Percentiles rank a stretch among this genome's conserved stretches.
phyloP scores from a whole-genome alignment of 2,329 filamentous ascomycete genomes.

The Alternaria consortialis region DNA sequence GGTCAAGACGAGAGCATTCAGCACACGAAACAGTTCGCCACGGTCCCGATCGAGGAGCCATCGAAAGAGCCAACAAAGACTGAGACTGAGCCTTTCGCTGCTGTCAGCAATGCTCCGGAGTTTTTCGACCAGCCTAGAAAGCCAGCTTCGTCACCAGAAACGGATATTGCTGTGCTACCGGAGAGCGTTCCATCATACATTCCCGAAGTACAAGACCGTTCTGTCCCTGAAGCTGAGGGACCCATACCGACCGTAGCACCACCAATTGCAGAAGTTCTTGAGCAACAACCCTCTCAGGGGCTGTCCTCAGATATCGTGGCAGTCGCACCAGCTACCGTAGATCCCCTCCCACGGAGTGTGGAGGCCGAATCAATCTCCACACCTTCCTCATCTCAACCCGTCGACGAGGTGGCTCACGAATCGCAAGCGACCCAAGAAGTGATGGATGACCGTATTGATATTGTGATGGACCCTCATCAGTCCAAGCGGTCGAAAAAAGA shows the following conservation, averaged over 20 bases:
- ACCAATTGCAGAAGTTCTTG: background rate
- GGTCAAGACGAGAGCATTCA: background rate
- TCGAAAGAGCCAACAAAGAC: background rate
- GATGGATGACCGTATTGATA: slow-evolving; percentile 21
- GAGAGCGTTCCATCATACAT: background rate
- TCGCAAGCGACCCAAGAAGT: slow-evolving; percentile 6
- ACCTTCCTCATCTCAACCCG: background rate
- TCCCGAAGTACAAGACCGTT: slow-evolving; percentile 1
- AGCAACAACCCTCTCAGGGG: background rate
- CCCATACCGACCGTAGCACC: background rate
- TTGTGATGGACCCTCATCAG: slow-evolving; percentile 21
- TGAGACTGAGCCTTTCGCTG: background rate
- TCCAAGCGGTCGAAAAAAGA: slow-evolving; percentile 40
- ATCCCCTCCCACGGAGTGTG: background rate
- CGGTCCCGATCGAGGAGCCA: background rate
- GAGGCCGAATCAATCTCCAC: slow-evolving; percentile 12
- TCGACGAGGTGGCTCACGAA: slow-evolving; percentile 17
- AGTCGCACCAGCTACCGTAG: background rate
- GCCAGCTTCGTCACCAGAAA: background rate
- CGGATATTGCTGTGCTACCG: slow-evolving; percentile 1
- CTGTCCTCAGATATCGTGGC: background rate
- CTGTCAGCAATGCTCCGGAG: background rate
- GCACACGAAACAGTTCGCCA: background rate
- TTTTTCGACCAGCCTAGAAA: background rate
- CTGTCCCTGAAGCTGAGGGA: slow-evolving; percentile 7